Evolutionary conservation across 257 asterid genomes (phyloP).

Genomic region (Verbascum thapsus): DNA sequence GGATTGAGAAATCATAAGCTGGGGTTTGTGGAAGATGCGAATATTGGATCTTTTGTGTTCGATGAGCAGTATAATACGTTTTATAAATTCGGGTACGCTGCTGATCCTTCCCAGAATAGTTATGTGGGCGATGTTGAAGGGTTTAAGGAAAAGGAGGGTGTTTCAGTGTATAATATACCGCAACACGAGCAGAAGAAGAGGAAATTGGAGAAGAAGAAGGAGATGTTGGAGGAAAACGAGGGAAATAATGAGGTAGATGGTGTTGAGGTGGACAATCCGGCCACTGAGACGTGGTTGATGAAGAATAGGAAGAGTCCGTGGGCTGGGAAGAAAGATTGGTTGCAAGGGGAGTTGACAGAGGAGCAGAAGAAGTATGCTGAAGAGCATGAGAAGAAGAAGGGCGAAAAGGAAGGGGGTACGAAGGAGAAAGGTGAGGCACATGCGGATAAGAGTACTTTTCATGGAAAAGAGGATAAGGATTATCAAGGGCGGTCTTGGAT

Average conservation of each 20-base stretch:
- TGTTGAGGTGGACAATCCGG: constrained; percentile 69
- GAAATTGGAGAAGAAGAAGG: constrained; percentile 84
- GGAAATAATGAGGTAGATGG: constrained; percentile 48
- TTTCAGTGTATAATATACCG: constrained; percentile 81
- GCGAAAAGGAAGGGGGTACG: constrained; percentile 78
- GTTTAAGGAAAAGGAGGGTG: constrained; percentile 52
- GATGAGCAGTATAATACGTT: constrained; percentile 98
- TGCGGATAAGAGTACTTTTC: constrained; percentile 79
- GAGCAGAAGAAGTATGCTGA: constrained; percentile 98
- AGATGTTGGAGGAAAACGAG: constrained; percentile 69
- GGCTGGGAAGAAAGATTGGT: constrained; percentile 87
- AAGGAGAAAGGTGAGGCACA: constrained; percentile 57
- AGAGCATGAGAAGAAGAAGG: constrained; percentile 94
- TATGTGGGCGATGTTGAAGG: constrained; percentile 81
- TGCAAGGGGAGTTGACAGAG: constrained; percentile 80
- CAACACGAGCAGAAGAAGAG: constrained; percentile 82
- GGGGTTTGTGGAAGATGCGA: constrained; percentile 87
- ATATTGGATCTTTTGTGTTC: constrained; percentile 78
- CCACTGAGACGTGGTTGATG: constrained; percentile 82
- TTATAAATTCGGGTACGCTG: constrained; percentile 88
- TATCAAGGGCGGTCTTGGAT: constrained; percentile 99
- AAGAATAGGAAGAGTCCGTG: constrained; percentile 95
- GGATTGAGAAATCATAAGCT: constrained; percentile 95
- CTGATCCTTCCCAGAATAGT: constrained; percentile 77
- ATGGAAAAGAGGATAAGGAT: constrained; percentile 93